A percentile compares a stretch with the other conserved stretches of the same genome.
These are phyloP conservation scores for Aspergillus tamarii DNA, from an alignment of 2,329 filamentous ascomycete species.

Conservation along the genomic window DNA sequence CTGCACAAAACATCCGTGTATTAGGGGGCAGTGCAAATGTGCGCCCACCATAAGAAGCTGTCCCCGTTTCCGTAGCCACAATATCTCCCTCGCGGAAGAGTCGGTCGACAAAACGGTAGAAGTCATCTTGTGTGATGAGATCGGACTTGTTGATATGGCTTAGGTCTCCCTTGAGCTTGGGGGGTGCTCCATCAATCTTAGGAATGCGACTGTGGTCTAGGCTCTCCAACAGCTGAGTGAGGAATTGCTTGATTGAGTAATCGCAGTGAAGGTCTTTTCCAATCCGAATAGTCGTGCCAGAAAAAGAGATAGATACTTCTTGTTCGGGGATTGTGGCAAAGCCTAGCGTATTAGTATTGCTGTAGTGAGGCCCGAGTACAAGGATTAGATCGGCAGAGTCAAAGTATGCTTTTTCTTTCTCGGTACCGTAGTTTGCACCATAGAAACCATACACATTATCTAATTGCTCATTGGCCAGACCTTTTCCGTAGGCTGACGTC, in stretches of 20 bases:
- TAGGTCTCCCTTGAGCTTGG: constrained; percentile 20
- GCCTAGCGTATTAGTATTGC: constrained; percentile 61
- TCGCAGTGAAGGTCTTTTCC: constrained; percentile 72
- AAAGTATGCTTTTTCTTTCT: constrained; percentile 31
- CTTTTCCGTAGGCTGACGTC: constrained; percentile 54
- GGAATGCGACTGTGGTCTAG: constrained; percentile 58
- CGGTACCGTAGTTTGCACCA: constrained; percentile 46
- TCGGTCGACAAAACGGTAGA: constrained; percentile 52
- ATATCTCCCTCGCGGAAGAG: constrained; percentile 59
- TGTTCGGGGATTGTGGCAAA: constrained; percentile 80
- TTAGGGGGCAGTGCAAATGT: constrained; percentile 55
- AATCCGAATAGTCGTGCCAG: constrained; percentile 73
- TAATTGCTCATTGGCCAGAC: constrained; percentile 53
- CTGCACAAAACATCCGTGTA: constrained; percentile 53
- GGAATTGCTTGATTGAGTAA: constrained; percentile 75
- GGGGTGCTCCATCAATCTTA: constrained; percentile 41
- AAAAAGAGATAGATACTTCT: constrained; percentile 78
- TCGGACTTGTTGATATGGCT: constrained; percentile 15
- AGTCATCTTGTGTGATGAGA: constrained; percentile 16
- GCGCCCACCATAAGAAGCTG: constrained; percentile 58
- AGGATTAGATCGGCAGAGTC: constrained; percentile 44
- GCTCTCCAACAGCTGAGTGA: constrained; percentile 68
- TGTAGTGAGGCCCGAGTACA: constrained; percentile 38
- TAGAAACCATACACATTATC: constrained; percentile 56
- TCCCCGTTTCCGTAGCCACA: constrained; percentile 62